Percentiles rank a stretch among this genome's conserved stretches.
Conservation (phyloP, 345 rosid species). For the Gossypioides kirkii region DNA sequence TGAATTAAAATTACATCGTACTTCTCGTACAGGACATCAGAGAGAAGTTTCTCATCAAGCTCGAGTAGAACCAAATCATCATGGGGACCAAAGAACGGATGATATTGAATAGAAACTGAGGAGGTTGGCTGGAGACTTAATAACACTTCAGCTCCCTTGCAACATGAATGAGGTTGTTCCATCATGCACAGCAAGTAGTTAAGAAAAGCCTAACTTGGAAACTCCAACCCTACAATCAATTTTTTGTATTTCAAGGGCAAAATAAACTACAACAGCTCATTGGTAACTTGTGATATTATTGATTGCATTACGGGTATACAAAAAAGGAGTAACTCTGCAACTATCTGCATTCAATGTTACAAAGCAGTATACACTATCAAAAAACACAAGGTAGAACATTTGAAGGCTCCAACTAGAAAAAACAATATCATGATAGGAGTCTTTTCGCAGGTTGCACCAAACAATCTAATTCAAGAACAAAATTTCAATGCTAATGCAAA, state of each 20-base stretch:
- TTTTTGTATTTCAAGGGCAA: background rate
- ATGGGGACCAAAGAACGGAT: slow-evolving; percentile 60
- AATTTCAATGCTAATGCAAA: background rate
- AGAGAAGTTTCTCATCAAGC: slow-evolving; percentile 58
- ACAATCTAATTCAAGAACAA: background rate
- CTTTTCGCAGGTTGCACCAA: background rate
- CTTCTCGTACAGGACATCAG: slow-evolving; percentile 64
- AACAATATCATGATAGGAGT: background rate
- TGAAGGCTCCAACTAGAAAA: background rate
- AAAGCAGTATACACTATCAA: background rate
- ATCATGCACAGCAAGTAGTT: slow-evolving; percentile 8
- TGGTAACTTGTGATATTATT: background rate
- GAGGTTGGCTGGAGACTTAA: slow-evolving; percentile 47
- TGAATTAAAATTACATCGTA: slow-evolving; percentile 14
- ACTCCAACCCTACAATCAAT: background rate
- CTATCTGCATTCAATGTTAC: background rate
- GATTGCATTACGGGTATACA: background rate
- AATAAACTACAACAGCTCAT: background rate
- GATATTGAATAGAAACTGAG: slow-evolving; percentile 54
- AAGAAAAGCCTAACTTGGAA: background rate
- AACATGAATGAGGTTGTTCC: slow-evolving; percentile 25
- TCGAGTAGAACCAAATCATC: slow-evolving; percentile 74
- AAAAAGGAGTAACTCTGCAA: background rate
- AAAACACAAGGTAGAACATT: background rate
- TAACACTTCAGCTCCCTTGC: slow-evolving; percentile 56